phyloP scores from a whole-genome alignment of 768 basidiomycete genomes.

The Lactifluus echinatus region DNA sequence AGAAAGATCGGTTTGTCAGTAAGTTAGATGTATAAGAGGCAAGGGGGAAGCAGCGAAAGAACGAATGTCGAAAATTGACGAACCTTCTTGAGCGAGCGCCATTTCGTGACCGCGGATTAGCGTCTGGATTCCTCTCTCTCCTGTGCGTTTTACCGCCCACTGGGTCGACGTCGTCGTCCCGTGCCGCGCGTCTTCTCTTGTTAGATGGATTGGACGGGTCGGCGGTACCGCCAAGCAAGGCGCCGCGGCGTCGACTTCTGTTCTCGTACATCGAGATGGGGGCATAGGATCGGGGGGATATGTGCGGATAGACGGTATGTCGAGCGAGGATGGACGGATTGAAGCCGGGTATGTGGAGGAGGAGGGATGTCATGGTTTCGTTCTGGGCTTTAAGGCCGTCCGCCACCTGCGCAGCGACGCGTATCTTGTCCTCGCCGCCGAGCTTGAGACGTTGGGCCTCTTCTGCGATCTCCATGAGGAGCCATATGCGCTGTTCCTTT shows the following conservation, averaged over 20 bases:
- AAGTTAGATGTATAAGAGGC: no score
- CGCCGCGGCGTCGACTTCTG: constrained; percentile 49
- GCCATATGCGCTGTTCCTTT: constrained; percentile 72
- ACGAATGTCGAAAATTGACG: constrained; percentile 22
- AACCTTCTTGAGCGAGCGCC: constrained; percentile 55
- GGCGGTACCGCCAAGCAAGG: constrained; percentile 38
- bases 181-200: constrained; percentile 42
- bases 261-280: constrained; percentile 52
- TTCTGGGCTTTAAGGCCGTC: constrained; percentile 72
- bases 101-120: constrained; percentile 40
- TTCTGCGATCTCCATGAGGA: constrained; percentile 89
- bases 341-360: constrained; percentile 56
- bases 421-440: constrained; percentile 96
- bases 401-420: constrained; percentile 84
- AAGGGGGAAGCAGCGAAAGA: constrained; percentile 1
- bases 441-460: constrained; percentile 86
- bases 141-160: constrained; percentile 47
- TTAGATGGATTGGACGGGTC: constrained; percentile 58
- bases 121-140: constrained; percentile 47
- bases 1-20: not conserved
- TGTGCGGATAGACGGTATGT: constrained; percentile 68
- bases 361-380: constrained; percentile 50
- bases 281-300: constrained; percentile 59
- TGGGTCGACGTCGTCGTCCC: constrained; percentile 58
- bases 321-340: constrained; percentile 48